Evolutionary conservation across 78 protist species (phyloP), one percentile per base, ranked within the genome.

Genomic region (Isochrysis galbana): DNA sequence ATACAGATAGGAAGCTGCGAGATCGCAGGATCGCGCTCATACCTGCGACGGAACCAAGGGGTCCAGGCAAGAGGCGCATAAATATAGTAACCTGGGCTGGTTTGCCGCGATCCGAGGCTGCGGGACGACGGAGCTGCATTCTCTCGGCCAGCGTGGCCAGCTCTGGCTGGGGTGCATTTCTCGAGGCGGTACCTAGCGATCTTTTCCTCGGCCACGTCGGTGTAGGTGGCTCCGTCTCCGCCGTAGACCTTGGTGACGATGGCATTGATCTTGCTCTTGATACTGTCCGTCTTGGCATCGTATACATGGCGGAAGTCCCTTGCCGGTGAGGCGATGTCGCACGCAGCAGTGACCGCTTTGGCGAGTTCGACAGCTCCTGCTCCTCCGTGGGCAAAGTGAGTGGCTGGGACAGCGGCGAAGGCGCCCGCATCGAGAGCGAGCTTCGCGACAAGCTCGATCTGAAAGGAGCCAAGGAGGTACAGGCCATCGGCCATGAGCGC

Each of bases 1-100:
- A 98, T 98, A 94, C 99, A 98, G 78, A 98, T 95, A 61, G 99
- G 99, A 32, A 98, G 93, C n/a, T 87, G 32, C 5, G 74, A 95
- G 82, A 96, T 97, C 23, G 99, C 99, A 3, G 82, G 82, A 42
- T 72, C 42, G 44, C 19, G 14, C 44, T 72, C 82, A n/a, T n/a
- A n/a, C n/a, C n/a, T n/a, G n/a, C n/a, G n/a, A n/a, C n/a, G n/a
- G n/a, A n/a, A n/a, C n/a, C n/a, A n/a, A n/a, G n/a, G n/a, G n/a
- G n/a, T n/a, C n/a, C n/a, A n/a, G n/a, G n/a, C n/a, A n/a, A n/a
- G n/a, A n/a, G n/a, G n/a, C n/a, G n/a, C n/a, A n/a, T n/a, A n/a
- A n/a, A n/a, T n/a, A n/a, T n/a, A n/a, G n/a, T n/a, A n/a, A n/a
- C n/a, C n/a, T n/a, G n/a, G n/a, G n/a, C n/a, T n/a, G n/a, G n/a